Conservation (phyloP, 1,139 yeast species). For the Geotrichum fermentans region DNA sequence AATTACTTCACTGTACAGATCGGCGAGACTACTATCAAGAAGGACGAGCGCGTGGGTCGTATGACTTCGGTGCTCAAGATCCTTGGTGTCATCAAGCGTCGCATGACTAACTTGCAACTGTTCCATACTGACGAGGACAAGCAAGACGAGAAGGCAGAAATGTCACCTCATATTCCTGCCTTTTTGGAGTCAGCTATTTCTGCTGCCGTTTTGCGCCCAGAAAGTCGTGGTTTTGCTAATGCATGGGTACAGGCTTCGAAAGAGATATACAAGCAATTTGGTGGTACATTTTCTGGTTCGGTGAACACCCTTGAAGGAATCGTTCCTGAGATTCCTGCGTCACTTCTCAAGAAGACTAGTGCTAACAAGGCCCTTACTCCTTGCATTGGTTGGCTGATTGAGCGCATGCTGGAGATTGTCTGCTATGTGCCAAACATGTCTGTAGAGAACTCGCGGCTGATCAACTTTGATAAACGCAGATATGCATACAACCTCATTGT, state of each 20-base stretch:
- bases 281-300: constrained; percentile 18
- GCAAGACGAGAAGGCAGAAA: constrained; percentile 30
- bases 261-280: constrained; percentile 33
- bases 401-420: constrained; percentile 57
- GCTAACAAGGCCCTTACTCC: constrained; percentile 48
- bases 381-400: constrained; percentile 77
- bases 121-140: constrained; percentile 41
- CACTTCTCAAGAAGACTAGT: constrained; percentile 16
- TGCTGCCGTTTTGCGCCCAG: constrained; percentile 75
- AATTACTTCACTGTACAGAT: constrained; percentile 61
- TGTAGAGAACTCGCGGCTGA: constrained; percentile 50
- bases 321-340: constrained; percentile 39
- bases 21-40: constrained; percentile 47
- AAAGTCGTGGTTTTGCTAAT: constrained; percentile 61
- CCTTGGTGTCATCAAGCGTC: constrained; percentile 60
- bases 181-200: constrained; percentile 77
- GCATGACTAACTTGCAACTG: constrained; percentile 61
- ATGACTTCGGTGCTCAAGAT: constrained; percentile 68
- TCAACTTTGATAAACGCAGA: constrained; percentile 65
- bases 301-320: constrained; percentile 30
- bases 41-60: constrained; percentile 59
- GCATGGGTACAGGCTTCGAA: constrained; percentile 62
- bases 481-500: constrained; percentile 53
- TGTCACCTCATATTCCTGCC: constrained; percentile 67
- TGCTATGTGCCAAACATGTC: constrained; percentile 66